Base-by-base conservation (phyloP, 116 monocot species). In the Posidonia oceanica region DNA sequence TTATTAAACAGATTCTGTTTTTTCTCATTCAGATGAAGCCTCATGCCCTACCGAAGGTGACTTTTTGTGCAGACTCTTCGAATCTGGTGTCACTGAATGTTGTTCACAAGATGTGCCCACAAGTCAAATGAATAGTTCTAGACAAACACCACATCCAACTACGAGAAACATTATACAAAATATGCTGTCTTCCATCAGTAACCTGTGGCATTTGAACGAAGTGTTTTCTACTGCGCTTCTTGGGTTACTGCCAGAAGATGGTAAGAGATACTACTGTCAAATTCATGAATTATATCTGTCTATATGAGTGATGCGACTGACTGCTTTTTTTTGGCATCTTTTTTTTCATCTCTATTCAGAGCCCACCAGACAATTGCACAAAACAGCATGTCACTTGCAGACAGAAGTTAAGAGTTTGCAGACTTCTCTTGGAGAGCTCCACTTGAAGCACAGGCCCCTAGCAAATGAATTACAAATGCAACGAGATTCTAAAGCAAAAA, bases 41-140 rank as follows among this genome's bases (percentile, higher is more conserved):
- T 79, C 76, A n/a, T 73, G 11, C 57, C 66, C 72, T 15, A 38
- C 68, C 51, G 74, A 85, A 61, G 73, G 69, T 75, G 81, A 83
- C 76, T 87, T 92, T 64, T 59, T 87, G 63, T 77, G 61, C 39
- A 87, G 85, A 64, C 78, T 87, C 6, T 52, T 89, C n/a, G 77
- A 93, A 80, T 82, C 80, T 39, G 89, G 83, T 55, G 87, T 86
- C 3, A 81, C 87, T 71, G 84, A 88, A 73, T 83, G 85, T 76
- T 78, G 75, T 44, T 79, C 74, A 22, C 81, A 41, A 72, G 61
- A 39, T 64, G 37, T 40, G 8, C 58, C 79, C 22, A 13, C 68
- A 69, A 72, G 59, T 69, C 65, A 75, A 37, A 73, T 70, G 36
- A 68, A 83, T 58, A 63, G 69, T 67, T 63, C 69, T 69, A 39